phyloP scores from a whole-genome alignment of 2,329 filamentous ascomycete species.

The Pseudogymnoascus sp. region DNA sequence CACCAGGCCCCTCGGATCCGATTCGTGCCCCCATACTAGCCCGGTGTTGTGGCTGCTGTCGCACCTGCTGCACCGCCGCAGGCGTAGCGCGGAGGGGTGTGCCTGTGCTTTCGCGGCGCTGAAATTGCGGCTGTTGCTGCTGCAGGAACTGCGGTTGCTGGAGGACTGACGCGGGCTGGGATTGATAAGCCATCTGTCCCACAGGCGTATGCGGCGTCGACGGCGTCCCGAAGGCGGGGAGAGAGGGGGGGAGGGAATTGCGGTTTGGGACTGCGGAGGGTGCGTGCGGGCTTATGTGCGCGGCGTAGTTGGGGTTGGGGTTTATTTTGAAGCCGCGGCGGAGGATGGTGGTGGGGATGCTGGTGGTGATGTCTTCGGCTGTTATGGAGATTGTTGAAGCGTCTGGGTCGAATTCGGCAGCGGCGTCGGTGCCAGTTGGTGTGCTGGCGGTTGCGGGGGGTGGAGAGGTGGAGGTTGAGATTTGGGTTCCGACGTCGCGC shows the following conservation, averaged over 20 bases:
- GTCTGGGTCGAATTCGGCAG: slow-evolving; percentile 27
- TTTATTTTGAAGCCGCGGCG: slow-evolving; percentile 72
- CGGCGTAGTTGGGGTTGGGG: slow-evolving; percentile 72
- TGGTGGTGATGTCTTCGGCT: slow-evolving; percentile 44
- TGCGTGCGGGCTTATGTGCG: slow-evolving; percentile 62
- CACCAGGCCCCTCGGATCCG: not conserved
- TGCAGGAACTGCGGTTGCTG: slow-evolving; percentile 14
- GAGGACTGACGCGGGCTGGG: slow-evolving; percentile 21
- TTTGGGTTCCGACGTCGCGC: slow-evolving; percentile 71
- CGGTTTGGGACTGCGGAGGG: slow-evolving; percentile 25
- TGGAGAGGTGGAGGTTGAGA: slow-evolving; percentile 33
- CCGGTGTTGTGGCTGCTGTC: slow-evolving; percentile 40
- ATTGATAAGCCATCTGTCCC: slow-evolving; percentile 28
- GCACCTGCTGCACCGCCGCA: slow-evolving; percentile 37
- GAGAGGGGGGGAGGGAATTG: slow-evolving; percentile 26
- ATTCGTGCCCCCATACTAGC: not conserved
- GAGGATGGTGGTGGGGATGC: slow-evolving; percentile 53
- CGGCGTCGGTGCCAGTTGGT: slow-evolving; percentile 23
- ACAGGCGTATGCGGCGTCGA: slow-evolving; percentile 30
- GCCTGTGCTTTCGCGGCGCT: slow-evolving; percentile 28
- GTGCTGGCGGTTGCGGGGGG: not conserved
- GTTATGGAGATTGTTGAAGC: slow-evolving; percentile 16
- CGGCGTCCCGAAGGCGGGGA: not conserved
- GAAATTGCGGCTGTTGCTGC: slow-evolving; percentile 21
- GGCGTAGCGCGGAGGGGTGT: slow-evolving; percentile 29